A percentile compares a stretch with the other conserved stretches of the same genome.
phyloP scores from a whole-genome alignment of 768 basidiomycete species.

The Gloeostereum incarnatum region DNA sequence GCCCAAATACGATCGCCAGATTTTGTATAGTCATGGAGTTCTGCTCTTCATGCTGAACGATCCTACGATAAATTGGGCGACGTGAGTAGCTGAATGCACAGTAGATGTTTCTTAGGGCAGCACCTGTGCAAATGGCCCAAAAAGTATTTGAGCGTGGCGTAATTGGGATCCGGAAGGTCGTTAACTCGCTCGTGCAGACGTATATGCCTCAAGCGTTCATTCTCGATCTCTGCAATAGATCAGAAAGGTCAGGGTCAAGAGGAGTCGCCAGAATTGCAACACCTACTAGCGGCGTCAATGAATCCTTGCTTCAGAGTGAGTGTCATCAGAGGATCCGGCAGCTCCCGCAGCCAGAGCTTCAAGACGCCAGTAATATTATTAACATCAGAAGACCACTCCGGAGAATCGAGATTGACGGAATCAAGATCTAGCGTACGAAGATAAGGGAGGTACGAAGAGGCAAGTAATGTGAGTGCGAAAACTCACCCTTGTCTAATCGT shows the following conservation, averaged over 20 bases:
- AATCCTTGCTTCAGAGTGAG: constrained; percentile 80
- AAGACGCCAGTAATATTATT: constrained; percentile 92
- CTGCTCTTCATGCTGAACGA: constrained; percentile 60
- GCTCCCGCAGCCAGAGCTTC: constrained; percentile 93
- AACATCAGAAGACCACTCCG: constrained; percentile 91
- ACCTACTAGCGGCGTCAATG: constrained; percentile 90
- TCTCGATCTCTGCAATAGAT: constrained; percentile 69
- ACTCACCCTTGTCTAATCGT: constrained; percentile 72
- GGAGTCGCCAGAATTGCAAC: constrained; percentile 1
- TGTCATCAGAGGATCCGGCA: constrained; percentile 91
- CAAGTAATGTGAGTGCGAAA: background rate
- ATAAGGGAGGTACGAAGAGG: background rate
- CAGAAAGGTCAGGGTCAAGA: background rate
- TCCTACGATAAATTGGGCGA: constrained; percentile 31
- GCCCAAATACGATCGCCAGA: constrained; percentile 94
- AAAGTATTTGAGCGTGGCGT: constrained; percentile 92
- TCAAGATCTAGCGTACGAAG: constrained; percentile 56
- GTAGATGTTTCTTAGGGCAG: constrained; percentile 3
- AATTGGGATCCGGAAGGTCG: constrained; percentile 97
- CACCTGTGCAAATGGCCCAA: constrained; percentile 90
- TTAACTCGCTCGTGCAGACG: constrained; percentile 96
- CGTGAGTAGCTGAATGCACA: no score
- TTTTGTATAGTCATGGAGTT: constrained; percentile 95
- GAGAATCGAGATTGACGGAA: constrained; percentile 73
- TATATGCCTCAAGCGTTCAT: constrained; percentile 91